These are phyloP conservation scores for Stellera chamaejasme DNA, from an alignment of 345 rosid species.

Conservation along the genomic window DNA sequence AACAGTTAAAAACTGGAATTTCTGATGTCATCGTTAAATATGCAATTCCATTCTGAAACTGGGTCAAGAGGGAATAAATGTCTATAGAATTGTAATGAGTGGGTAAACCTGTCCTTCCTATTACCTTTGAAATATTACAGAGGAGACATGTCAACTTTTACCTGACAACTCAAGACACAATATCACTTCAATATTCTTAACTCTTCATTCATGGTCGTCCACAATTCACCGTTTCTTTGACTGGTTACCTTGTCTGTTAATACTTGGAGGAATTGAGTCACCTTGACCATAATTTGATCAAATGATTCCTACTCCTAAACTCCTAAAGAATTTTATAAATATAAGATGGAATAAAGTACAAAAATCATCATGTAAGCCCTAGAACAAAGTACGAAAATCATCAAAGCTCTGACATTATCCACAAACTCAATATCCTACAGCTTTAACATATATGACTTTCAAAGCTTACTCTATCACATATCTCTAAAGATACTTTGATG, in stretches of 20 bases:
- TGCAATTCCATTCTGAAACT: no score
- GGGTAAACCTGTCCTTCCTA: no score
- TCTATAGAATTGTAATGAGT: no score
- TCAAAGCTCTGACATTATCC: neutral
- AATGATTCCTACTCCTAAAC: conserved; percentile 20
- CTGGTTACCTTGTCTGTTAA: conserved; percentile 14
- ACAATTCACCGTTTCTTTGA: conserved; percentile 29
- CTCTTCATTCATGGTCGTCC: conserved; percentile 15
- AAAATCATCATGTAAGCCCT: neutral
- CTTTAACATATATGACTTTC: no score
- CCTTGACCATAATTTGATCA: conserved; percentile 7
- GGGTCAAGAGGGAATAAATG: no score
- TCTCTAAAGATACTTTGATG: neutral
- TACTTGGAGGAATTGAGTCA: conserved; percentile 10
- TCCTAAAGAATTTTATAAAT: conserved; percentile 15
- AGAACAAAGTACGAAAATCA: neutral
- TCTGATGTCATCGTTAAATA: no score
- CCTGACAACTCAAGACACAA: no score
- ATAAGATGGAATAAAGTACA: neutral
- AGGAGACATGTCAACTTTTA: no score
- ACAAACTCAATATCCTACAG: no score
- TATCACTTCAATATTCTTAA: neutral
- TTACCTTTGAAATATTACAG: no score
- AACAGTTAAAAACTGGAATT: no score
- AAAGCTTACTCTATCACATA: no score